These are phyloP conservation scores for Pseudognaphalium luteoalbum DNA, from an alignment of 129 eudicot genomes.

Conservation along the genomic window DNA sequence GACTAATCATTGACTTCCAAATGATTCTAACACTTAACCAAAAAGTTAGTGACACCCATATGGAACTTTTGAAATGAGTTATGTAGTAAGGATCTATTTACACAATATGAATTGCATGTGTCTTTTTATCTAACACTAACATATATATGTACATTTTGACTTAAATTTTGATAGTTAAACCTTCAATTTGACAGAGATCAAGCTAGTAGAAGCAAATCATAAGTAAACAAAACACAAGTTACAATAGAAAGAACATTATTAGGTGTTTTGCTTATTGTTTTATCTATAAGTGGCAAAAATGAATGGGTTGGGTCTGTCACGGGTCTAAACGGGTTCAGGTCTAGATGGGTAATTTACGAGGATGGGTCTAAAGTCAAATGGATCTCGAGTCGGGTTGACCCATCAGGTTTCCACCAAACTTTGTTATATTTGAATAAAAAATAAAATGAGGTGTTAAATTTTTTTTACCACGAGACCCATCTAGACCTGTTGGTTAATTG, in stretches of 20 bases:
- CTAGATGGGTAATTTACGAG: too few species aligned
- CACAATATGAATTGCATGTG: not conserved
- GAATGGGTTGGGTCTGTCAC: too few species aligned
- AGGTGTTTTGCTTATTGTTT: not conserved
- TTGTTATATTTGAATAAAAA: too few species aligned
- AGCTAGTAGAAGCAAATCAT: too few species aligned
- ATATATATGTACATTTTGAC: not conserved
- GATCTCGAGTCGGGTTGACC: too few species aligned
- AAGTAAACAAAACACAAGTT: not conserved
- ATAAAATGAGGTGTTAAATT: too few species aligned
- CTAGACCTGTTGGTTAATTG: too few species aligned
- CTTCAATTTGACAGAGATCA: not conserved
- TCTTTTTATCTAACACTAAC: not conserved
- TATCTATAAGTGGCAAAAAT: too few species aligned
- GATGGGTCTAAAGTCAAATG: too few species aligned
- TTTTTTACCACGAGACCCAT: too few species aligned
- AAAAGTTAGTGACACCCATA: not conserved
- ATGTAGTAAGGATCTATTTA: not conserved
- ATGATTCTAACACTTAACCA: not conserved
- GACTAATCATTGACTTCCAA: constrained; percentile 6
- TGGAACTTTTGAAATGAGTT: not conserved
- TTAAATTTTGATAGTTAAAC: not conserved
- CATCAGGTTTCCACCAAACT: too few species aligned
- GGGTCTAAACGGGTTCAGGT: too few species aligned
- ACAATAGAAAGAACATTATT: not conserved